Evolutionary conservation across 129 eudicot species (phyloP).

Genomic region (Lonicera japonica): DNA sequence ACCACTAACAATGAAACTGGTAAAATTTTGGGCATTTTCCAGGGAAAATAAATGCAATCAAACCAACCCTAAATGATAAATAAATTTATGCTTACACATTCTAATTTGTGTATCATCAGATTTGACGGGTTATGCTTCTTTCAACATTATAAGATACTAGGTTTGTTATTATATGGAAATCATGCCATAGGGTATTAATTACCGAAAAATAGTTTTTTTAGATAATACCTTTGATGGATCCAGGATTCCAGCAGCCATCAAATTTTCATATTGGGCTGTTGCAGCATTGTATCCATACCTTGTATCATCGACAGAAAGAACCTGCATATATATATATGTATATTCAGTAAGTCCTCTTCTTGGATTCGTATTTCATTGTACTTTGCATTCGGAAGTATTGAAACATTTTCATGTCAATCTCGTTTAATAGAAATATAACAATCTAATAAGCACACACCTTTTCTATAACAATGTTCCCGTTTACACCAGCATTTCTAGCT

Average conservation of each 20-base stretch:
- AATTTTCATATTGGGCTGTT: conserved; percentile 56
- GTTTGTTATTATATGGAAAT: neutral
- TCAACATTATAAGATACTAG: neutral
- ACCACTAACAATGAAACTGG: too few relatives aligned
- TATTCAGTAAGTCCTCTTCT: neutral
- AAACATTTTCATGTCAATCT: neutral
- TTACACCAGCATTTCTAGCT: conserved; percentile 89
- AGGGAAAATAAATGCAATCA: too few relatives aligned
- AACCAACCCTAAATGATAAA: too few relatives aligned
- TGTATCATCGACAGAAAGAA: conserved; percentile 40
- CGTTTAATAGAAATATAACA: neutral
- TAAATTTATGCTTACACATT: neutral
- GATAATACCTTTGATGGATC: conserved; percentile 72
- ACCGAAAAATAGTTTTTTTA: neutral
- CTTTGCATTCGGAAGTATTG: neutral
- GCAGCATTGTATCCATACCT: conserved; percentile 85
- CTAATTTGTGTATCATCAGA: neutral
- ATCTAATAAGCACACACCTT: conserved; percentile 38
- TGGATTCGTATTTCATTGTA: neutral
- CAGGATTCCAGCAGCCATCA: conserved; percentile 69
- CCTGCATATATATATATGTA: conserved; percentile 33
- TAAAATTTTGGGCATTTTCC: too few relatives aligned
- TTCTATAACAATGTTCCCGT: conserved; percentile 63
- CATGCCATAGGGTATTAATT: neutral
- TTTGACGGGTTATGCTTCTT: neutral